Evolutionary conservation across 176 grass and related monocot species (phyloP), one percentile per base, ranked within the genome.

Genomic region (Eragrostis nindensis): DNA sequence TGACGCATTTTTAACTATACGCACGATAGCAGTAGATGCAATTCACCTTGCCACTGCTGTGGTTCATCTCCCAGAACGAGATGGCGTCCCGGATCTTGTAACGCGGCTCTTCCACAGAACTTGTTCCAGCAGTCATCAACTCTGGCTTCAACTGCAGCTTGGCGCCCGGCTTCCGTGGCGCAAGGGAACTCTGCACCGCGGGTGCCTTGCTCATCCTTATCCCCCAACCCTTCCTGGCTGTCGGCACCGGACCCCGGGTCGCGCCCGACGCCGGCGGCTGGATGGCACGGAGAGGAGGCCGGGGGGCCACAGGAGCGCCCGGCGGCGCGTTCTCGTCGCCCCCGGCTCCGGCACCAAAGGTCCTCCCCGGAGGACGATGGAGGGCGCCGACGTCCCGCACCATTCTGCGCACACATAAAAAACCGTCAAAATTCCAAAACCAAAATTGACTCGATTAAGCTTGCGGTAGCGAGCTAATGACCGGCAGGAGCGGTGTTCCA

Each of bases 221-320:
- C 57, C 44, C 44, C 2, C 1, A 0, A 41, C 9, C 21, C 4
- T 41, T 74, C 8, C 11, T 83, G 45, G 21, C 19, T 46, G 62
- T 2, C 11, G 21, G 13, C 29, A 0, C 1, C 5, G 15, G 43
- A 69, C 43, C 38, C 69, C 8, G 30, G 30, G 15, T n/a, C 70
- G 47, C 26, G 26, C 26, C 46, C 3, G 26, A 50, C 15, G 26
- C 18, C n/a, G n/a, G 47, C 80, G 83, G n/a, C 88, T 89, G 82
- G 88, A 91, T 71, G 86, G 77, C 40, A 74, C 86, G 89, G 86
- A 87, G 85, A 83, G 86, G 86, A 71, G 78, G 18, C 26, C 61
- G 61, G 71, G 83, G 87, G 25, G 83, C 80, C 5, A 64, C 60
- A 1, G 80, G 19, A 21, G 74, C 68, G 9, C 6, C 78, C 7